Percentiles rank a stretch among this genome's conserved stretches.
phyloP scores from a whole-genome alignment of 1,284 basidiomycete genomes.

The Cryptococcus sp. region DNA sequence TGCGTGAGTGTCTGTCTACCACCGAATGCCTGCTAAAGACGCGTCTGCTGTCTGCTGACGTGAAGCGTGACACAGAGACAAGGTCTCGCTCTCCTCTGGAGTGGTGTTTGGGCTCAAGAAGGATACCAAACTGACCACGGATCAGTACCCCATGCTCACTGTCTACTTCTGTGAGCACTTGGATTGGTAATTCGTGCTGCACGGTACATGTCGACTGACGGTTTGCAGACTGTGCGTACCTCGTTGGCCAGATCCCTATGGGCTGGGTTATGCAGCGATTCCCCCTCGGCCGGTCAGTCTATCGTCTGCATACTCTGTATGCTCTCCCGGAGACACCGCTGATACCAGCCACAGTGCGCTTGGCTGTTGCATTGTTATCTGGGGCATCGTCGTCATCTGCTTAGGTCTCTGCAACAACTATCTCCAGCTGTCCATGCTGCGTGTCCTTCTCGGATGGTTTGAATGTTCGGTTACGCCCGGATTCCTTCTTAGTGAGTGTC shows the following conservation, averaged over 20 bases:
- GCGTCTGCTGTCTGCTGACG: neutral
- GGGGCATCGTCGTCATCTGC: constrained; percentile 25
- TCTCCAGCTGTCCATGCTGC: constrained; percentile 19
- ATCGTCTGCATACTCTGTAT: neutral
- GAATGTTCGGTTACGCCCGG: constrained; percentile 30
- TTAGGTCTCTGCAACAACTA: constrained; percentile 31
- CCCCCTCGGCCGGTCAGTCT: constrained; percentile 21
- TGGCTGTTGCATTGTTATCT: constrained; percentile 4
- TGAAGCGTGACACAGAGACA: neutral
- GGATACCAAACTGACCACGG: constrained; percentile 25
- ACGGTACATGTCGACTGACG: neutral
- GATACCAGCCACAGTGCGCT: neutral
- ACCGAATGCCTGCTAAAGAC: neutral
- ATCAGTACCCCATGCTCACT: constrained; percentile 26
- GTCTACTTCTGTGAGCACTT: constrained; percentile 29
- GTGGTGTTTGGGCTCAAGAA: constrained; percentile 27
- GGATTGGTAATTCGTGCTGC: neutral
- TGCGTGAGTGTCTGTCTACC: constrained; percentile 2
- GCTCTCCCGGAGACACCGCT: neutral
- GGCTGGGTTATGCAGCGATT: constrained; percentile 23
- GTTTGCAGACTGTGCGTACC: constrained; percentile 22
- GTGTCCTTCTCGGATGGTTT: constrained; percentile 31
- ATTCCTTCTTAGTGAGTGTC: constrained; percentile 22
- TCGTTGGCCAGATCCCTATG: constrained; percentile 26
- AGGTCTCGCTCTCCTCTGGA: constrained; percentile 14